Evolutionary conservation across 768 basidiomycete genomes (phyloP).

Genomic region (Brasilioporus rufonigricans): DNA sequence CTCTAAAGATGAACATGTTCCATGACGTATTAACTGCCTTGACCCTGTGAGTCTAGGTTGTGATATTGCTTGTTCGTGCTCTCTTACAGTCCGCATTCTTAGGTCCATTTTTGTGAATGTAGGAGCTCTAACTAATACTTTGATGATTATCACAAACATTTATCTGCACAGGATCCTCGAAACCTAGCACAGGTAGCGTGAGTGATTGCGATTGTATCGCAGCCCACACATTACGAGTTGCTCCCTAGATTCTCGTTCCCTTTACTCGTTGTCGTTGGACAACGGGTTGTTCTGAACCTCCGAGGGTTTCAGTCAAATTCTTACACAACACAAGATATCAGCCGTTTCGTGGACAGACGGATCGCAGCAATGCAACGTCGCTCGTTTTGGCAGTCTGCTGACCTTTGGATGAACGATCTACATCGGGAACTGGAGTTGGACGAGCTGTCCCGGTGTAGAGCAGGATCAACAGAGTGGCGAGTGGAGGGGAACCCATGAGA

Average conservation of each 20-base stretch:
- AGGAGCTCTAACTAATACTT: not conserved
- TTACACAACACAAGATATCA: not conserved
- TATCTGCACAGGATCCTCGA: slow-evolving; percentile 4
- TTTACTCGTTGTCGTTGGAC: slow-evolving; percentile 13
- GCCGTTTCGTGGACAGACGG: not conserved
- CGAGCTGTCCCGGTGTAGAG: not conserved
- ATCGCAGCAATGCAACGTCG: not conserved
- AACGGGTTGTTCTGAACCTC: slow-evolving; percentile 20
- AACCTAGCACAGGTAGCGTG: not conserved
- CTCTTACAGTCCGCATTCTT: not conserved
- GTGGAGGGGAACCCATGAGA: too few relatives aligned
- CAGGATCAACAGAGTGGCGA: not conserved
- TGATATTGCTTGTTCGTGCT: not conserved
- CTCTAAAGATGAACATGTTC: not conserved
- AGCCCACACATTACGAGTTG: not conserved
- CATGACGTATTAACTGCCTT: not conserved
- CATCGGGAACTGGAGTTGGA: not conserved
- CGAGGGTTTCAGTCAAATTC: not conserved
- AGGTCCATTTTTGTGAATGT: not conserved
- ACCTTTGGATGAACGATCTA: not conserved
- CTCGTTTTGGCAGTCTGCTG: not conserved
- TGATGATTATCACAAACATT: not conserved
- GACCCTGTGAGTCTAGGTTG: slow-evolving; percentile 4
- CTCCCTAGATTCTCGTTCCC: slow-evolving; percentile 5
- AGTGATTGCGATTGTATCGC: not conserved